Conservation (phyloP, 805 yeast genomes). For the Candida easanensis region DNA sequence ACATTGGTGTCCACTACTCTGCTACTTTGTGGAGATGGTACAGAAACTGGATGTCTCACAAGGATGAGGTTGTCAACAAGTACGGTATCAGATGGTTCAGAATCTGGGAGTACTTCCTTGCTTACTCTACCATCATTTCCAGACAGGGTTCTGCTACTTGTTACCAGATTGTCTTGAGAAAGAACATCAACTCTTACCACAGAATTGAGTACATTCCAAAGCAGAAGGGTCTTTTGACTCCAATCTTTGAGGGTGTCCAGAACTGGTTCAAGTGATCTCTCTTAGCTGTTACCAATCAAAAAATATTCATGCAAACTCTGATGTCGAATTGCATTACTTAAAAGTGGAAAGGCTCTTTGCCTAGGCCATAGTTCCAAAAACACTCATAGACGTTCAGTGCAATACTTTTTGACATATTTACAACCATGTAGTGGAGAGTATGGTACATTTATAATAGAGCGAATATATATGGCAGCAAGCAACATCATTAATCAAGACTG, state of each 20-base stretch:
- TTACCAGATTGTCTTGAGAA: slow-evolving; percentile 86
- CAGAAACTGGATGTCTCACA: slow-evolving; percentile 87
- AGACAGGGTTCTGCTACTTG: slow-evolving; percentile 95
- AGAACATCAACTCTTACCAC: slow-evolving; percentile 81
- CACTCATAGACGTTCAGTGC: too few species aligned
- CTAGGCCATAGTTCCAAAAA: too few species aligned
- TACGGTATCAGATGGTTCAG: slow-evolving; percentile 90
- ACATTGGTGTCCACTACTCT: slow-evolving; percentile 90
- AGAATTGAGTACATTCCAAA: slow-evolving; percentile 76
- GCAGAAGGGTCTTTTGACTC: slow-evolving; percentile 70
- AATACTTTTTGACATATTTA: too few species aligned
- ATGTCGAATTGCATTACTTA: too few species aligned
- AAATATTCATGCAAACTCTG: background rate
- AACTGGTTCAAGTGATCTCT: slow-evolving; percentile 49
- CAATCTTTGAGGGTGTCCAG: slow-evolving; percentile 47
- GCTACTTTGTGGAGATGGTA: slow-evolving; percentile 94
- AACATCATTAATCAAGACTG: background rate
- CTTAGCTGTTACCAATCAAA: background rate
- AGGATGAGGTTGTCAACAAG: slow-evolving; percentile 69
- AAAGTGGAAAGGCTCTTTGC: too few species aligned
- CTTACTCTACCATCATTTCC: slow-evolving; percentile 76
- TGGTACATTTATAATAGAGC: too few species aligned
- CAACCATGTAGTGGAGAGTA: too few species aligned
- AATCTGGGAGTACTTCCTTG: slow-evolving; percentile 90
- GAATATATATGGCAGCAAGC: too few species aligned